Percentiles rank a stretch among this genome's conserved stretches.
These are phyloP conservation scores for Skeletonema marinoi DNA, from an alignment of 108 stramenopile species.

Conservation along the genomic window DNA sequence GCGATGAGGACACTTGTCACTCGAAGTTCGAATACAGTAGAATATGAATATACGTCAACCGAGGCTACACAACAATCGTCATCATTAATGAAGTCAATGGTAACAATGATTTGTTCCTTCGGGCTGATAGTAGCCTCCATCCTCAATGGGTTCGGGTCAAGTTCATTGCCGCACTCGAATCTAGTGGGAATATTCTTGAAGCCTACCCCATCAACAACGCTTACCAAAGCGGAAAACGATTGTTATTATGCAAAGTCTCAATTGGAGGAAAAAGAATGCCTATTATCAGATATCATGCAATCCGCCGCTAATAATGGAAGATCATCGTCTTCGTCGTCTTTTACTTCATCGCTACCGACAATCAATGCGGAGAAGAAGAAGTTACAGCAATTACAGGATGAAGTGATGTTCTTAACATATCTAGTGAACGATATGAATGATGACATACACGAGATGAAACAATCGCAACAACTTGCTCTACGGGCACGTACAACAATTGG, in stretches of 20 bases:
- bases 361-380: conserved; percentile 38
- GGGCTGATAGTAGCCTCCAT: conserved; percentile 67
- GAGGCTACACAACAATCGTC: conserved; percentile 6
- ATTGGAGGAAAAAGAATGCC: conserved; percentile 36
- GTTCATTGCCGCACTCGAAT: conserved; percentile 73
- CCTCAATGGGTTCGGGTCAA: conserved; percentile 83
- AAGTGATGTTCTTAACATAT: conserved; percentile 66
- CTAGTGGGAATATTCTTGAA: conserved; percentile 67
- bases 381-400: conserved; percentile 51
- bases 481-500: conserved; percentile 66
- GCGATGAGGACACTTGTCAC: conserved; percentile 54
- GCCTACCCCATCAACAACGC: conserved; percentile 48
- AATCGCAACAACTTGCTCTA: conserved; percentile 54
- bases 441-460: conserved; percentile 72
- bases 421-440: conserved; percentile 65
- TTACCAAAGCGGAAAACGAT: conserved; percentile 63
- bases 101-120: conserved; percentile 67
- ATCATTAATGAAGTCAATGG: conserved; percentile 29
- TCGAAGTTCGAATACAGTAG: not conserved
- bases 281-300: conserved; percentile 16
- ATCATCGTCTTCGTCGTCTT: conserved; percentile 3
- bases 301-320: conserved; percentile 23
- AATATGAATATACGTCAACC: not conserved
- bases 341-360: not conserved
- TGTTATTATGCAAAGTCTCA: conserved; percentile 35